Evolutionary conservation across 495 filamentous ascomycete species (phyloP).

Genomic region (Xylaria castorea): DNA sequence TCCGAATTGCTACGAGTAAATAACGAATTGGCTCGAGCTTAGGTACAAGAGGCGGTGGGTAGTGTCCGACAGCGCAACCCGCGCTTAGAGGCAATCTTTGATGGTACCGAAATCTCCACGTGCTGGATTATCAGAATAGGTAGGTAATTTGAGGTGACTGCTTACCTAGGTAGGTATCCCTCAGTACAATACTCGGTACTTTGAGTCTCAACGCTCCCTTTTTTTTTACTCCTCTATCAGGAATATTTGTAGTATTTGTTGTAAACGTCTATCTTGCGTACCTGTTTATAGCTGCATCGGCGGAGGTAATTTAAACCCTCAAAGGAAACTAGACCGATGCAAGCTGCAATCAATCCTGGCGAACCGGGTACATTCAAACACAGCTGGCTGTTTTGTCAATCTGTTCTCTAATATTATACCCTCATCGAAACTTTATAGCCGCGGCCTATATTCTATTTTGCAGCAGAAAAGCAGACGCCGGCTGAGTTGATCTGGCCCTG

Average conservation of each 20-base stretch:
- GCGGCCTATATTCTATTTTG: neutral
- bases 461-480: neutral
- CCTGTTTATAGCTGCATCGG: neutral
- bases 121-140: neutral
- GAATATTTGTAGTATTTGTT: neutral
- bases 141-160: neutral
- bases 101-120: neutral
- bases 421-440: neutral
- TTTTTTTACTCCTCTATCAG: neutral
- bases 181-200: neutral
- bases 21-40: neutral
- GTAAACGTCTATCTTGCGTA: neutral
- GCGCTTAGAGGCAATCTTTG: neutral
- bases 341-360: neutral
- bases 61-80: neutral
- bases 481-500: neutral
- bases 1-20: neutral
- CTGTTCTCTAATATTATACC: neutral
- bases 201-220: neutral
- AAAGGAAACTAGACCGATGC: neutral
- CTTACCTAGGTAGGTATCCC: constrained; percentile 3
- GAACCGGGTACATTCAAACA: neutral
- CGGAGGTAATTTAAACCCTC: neutral
- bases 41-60: neutral
- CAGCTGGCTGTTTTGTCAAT: neutral